A percentile compares a stretch with the other conserved stretches of the same genome.
These are phyloP conservation scores for Cercospora janseana DNA, from an alignment of 2,329 filamentous ascomycete genomes.

Conservation along the genomic window DNA sequence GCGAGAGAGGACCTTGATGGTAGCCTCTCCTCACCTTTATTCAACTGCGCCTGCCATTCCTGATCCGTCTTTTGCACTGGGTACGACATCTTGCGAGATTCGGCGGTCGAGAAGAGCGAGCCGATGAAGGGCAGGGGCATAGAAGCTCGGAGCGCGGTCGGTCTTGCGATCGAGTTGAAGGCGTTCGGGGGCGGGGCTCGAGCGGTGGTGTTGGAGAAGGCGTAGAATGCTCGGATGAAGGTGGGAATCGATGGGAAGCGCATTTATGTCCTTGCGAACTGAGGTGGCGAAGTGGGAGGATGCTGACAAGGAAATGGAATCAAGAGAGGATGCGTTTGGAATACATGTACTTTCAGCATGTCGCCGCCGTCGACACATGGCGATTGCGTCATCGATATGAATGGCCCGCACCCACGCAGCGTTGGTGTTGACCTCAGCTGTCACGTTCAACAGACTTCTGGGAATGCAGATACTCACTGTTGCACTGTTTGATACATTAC, in stretches of 20 bases:
- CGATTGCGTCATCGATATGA: too few species aligned
- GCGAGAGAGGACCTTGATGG: slow-evolving; percentile 22
- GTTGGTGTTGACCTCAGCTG: too few species aligned
- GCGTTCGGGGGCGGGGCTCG: slow-evolving; percentile 29
- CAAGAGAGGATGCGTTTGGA: too few species aligned
- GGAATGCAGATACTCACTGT: too few species aligned
- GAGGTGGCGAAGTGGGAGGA: slow-evolving; percentile 7
- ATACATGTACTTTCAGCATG: too few species aligned
- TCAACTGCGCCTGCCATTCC: slow-evolving; percentile 88
- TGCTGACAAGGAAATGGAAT: too few species aligned
- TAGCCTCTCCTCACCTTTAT: slow-evolving; percentile 53
- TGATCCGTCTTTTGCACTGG: slow-evolving; percentile 77
- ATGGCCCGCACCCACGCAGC: too few species aligned
- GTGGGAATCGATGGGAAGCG: slow-evolving; percentile 48
- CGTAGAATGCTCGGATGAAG: slow-evolving; percentile 51
- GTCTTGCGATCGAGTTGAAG: slow-evolving; percentile 35
- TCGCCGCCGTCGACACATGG: too few species aligned
- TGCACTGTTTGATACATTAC: too few species aligned
- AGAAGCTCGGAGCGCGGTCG: slow-evolving; percentile 43
- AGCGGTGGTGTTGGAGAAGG: slow-evolving; percentile 47
- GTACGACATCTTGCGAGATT: slow-evolving; percentile 63
- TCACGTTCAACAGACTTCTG: too few species aligned
- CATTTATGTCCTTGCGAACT: slow-evolving; percentile 39
- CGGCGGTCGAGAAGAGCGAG: slow-evolving; percentile 67
- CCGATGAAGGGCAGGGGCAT: slow-evolving; percentile 81